These are phyloP conservation scores for Pleurotus tuoliensis DNA, from an alignment of 768 basidiomycete species.

Conservation along the genomic window DNA sequence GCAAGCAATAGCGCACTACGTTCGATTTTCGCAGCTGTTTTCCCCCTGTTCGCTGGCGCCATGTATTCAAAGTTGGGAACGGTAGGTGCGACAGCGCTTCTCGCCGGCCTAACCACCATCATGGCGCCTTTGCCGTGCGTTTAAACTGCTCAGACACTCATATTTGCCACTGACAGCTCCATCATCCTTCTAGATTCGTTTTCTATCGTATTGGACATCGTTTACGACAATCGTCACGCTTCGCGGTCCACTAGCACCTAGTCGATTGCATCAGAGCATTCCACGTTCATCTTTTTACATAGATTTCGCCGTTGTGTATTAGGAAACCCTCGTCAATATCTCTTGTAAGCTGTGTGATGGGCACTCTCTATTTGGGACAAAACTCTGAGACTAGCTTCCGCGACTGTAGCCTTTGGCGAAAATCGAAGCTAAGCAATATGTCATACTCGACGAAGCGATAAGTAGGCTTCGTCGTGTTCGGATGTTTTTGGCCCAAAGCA, in stretches of 20 bases:
- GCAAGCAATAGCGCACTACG: slow-evolving; percentile 63
- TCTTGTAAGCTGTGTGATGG: too few relatives aligned
- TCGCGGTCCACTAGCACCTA: slow-evolving; percentile 21
- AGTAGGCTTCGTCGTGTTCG: too few relatives aligned
- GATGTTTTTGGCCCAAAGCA: too few relatives aligned
- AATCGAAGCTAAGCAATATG: too few relatives aligned
- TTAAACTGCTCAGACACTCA: neutral
- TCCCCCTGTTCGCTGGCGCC: slow-evolving; percentile 63
- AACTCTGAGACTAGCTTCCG: too few relatives aligned
- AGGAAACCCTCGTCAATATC: too few relatives aligned
- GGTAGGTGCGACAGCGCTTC: slow-evolving; percentile 67
- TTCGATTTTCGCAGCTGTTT: slow-evolving; percentile 56
- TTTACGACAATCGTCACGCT: slow-evolving; percentile 38
- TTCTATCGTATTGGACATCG: slow-evolving; percentile 44
- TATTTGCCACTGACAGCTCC: neutral
- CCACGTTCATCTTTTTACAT: neutral
- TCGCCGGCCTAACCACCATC: slow-evolving; percentile 59
- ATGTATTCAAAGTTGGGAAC: slow-evolving; percentile 66
- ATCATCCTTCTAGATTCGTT: slow-evolving; percentile 31
- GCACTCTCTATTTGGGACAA: too few relatives aligned
- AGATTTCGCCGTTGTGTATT: too few relatives aligned
- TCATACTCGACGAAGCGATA: too few relatives aligned
- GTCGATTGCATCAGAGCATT: neutral
- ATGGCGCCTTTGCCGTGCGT: slow-evolving; percentile 63
- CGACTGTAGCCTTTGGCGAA: too few relatives aligned